phyloP scores from a whole-genome alignment of 106 monocot species.

The Amphibolis antarctica region DNA sequence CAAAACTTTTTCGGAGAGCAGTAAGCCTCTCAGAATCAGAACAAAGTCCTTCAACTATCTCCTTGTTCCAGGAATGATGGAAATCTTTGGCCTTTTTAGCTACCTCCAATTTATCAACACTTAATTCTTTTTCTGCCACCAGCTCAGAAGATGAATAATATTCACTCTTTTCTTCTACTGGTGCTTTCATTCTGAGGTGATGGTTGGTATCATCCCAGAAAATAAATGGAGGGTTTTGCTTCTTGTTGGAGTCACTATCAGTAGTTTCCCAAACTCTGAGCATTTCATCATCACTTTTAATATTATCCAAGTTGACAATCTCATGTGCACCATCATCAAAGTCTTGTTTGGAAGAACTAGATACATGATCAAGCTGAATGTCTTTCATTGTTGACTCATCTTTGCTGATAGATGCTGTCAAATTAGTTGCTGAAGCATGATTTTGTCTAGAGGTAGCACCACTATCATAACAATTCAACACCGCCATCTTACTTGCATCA shows the following conservation, averaged over 20 bases:
- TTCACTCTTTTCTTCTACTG: slow-evolving; percentile 28
- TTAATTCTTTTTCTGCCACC: slow-evolving; percentile 46
- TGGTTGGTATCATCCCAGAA: slow-evolving; percentile 7
- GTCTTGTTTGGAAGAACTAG: slow-evolving; percentile 22
- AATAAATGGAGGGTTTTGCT: too few relatives aligned
- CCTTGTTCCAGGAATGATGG: slow-evolving; percentile 38
- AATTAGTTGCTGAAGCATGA: not conserved
- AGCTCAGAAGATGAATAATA: slow-evolving; percentile 38
- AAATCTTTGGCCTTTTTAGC: slow-evolving; percentile 15
- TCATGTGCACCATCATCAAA: slow-evolving; percentile 1
- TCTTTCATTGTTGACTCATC: slow-evolving; percentile 52
- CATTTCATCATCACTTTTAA: slow-evolving; percentile 40
- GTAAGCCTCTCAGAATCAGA: slow-evolving; percentile 52
- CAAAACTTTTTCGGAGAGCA: slow-evolving; percentile 26
- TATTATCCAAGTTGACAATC: slow-evolving; percentile 3
- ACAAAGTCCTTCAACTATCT: slow-evolving; percentile 34
- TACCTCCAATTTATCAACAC: slow-evolving; percentile 39
- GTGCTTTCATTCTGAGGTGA: slow-evolving; percentile 11
- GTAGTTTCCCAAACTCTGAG: slow-evolving; percentile 47
- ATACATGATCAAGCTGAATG: slow-evolving; percentile 66
- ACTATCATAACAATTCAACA: slow-evolving; percentile 15
- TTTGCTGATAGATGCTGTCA: slow-evolving; percentile 16
- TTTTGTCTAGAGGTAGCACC: slow-evolving; percentile 3
- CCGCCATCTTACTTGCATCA: slow-evolving; percentile 13
- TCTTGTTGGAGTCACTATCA: slow-evolving; percentile 21